These are phyloP conservation scores for Pseudocercospora musae DNA, from an alignment of 2,329 filamentous ascomycete genomes.

Conservation along the genomic window DNA sequence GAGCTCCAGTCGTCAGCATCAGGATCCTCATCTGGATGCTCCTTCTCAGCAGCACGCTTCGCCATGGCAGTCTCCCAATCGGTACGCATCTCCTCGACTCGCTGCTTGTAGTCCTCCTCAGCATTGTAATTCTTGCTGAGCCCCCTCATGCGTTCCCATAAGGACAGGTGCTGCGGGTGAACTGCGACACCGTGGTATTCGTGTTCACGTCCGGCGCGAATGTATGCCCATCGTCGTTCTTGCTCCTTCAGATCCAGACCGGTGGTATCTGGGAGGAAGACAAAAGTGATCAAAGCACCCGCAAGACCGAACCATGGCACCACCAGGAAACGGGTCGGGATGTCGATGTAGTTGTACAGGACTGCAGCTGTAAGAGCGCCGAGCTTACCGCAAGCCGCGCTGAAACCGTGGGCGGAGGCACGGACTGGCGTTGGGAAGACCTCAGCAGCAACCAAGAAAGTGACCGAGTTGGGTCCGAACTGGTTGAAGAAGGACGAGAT, in stretches of 20 bases:
- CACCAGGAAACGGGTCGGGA: constrained; percentile 80
- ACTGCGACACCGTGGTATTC: constrained; percentile 94
- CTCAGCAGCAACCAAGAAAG: constrained; percentile 92
- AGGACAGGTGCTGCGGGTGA: constrained; percentile 79
- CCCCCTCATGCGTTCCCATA: constrained; percentile 81
- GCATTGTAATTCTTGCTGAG: constrained; percentile 80
- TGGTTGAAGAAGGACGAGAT: constrained; percentile 98
- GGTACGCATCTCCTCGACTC: constrained; percentile 70
- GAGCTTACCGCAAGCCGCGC: constrained; percentile 84
- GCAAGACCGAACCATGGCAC: constrained; percentile 93
- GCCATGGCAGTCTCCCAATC: constrained; percentile 57
- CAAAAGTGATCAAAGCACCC: constrained; percentile 74
- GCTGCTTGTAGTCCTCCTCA: constrained; percentile 75
- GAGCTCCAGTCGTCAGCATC: constrained; percentile 49
- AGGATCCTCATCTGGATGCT: constrained; percentile 36
- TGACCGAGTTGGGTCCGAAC: constrained; percentile 93
- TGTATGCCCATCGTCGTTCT: constrained; percentile 87
- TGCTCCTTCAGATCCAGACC: constrained; percentile 96
- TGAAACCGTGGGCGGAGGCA: constrained; percentile 90
- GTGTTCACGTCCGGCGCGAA: constrained; percentile 69
- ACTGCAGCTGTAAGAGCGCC: constrained; percentile 84
- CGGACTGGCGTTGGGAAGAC: constrained; percentile 94
- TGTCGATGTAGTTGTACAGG: constrained; percentile 91
- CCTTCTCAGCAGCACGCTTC: constrained; percentile 51
- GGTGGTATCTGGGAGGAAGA: constrained; percentile 95